Conservation (phyloP, 2,329 filamentous ascomycete species). For the Monilinia polystroma region DNA sequence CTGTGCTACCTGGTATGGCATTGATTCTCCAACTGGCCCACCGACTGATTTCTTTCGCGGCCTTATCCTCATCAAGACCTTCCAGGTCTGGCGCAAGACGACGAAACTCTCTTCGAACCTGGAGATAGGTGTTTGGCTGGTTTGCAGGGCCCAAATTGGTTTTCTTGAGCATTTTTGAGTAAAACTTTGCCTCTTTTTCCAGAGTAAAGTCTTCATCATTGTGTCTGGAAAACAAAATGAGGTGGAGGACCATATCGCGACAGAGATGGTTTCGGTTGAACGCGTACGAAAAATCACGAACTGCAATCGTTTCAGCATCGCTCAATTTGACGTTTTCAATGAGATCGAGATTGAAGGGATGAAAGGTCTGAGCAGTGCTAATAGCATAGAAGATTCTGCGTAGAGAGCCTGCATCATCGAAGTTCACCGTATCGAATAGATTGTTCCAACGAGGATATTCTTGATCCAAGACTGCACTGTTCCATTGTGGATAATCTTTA, state of each 20-base stretch:
- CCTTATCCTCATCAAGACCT: background rate
- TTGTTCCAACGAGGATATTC: background rate
- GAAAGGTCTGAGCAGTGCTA: background rate
- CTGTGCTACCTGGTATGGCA: accelerated
- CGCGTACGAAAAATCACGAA: conserved; percentile 8
- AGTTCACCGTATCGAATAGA: conserved; percentile 3
- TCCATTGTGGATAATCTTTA: background rate
- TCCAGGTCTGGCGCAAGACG: background rate
- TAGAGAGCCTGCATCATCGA: background rate
- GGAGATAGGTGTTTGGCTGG: background rate
- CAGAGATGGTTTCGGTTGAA: conserved; percentile 8
- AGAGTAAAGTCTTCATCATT: background rate
- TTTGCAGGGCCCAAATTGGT: background rate
- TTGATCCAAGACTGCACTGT: background rate
- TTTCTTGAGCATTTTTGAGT: background rate
- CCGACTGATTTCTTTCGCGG: background rate
- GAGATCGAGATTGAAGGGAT: conserved; percentile 8
- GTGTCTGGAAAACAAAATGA: background rate
- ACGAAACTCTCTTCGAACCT: background rate
- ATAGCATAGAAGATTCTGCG: background rate
- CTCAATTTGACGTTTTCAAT: background rate
- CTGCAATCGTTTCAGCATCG: background rate
- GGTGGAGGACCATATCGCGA: background rate
- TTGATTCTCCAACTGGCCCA: background rate
- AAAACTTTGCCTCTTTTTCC: background rate